Base-by-base conservation (phyloP, 495 filamentous ascomycete species). In the Aspergillus mulundensis region DNA sequence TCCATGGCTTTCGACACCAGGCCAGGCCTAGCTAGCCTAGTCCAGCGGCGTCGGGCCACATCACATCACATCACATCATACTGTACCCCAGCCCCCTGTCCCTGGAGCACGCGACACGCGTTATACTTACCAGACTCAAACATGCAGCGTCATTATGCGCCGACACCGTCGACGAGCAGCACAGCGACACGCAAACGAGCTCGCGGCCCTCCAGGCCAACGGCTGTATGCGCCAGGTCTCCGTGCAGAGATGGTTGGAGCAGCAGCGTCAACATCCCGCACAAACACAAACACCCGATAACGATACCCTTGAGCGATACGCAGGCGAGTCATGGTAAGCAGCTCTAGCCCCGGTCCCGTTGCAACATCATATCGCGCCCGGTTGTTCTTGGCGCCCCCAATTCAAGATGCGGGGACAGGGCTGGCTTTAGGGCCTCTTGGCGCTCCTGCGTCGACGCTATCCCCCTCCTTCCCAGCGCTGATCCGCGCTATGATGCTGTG, bases 321-420 rank as follows among this genome's bases (percentile, higher is more conserved):
- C 60, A 25, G 65, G 65, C 52, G 67, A 71, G 44, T 63, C 50
- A 48, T 74, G 71, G 71, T 74, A 66, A 44, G 69, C 50, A 50
- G 30, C 36, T 65, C 25, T 14, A 40, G 21, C 48, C 21, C 16
- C 15, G 48, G 19, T 56, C 18, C 32, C 19, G 10, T 30, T 47
- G 14, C n/a, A 28, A 28, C n/a, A n/a, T n/a, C n/a, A n/a, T n/a
- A n/a, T n/a, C n/a, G n/a, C n/a, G 48, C 50, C 41, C n/a, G 19
- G 55, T 44, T 48, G 34, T 61, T n/a, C 62, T 70, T 69, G 71
- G 62, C 42, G 2, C 32, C 30, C n/a, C 41, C 50, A 43, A 40
- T 40, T 42, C 34, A 25, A 58, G 57, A 59, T 69, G 67, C 65
- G 69, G 69, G 63, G 67, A 66, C 68, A 60, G 43, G 57, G 61